phyloP scores from a whole-genome alignment of 192 early-diverging fungal species.

The Backusella tuberculispora region DNA sequence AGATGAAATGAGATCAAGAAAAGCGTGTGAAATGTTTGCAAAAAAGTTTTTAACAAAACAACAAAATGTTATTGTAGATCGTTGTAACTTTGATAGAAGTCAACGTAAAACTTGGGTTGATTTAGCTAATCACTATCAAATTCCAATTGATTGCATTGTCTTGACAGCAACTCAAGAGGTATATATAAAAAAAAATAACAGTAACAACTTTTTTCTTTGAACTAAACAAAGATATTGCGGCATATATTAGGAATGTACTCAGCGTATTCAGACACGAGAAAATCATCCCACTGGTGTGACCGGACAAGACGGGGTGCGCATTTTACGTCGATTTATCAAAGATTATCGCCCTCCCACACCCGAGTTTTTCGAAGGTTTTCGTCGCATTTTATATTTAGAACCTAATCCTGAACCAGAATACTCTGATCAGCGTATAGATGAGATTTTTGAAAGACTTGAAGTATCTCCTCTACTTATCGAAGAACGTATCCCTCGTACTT shows the following conservation, averaged over 20 bases:
- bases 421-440: conserved; percentile 46
- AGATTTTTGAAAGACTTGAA: conserved; percentile 23
- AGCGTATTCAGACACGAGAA: conserved; percentile 61
- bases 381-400: conserved; percentile 44
- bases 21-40: conserved; percentile 58
- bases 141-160: conserved; percentile 68
- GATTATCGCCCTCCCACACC: conserved; percentile 47
- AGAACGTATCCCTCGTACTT: background rate
- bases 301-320: conserved; percentile 61
- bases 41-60: conserved; percentile 50
- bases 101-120: conserved; percentile 76
- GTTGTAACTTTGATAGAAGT: conserved; percentile 77
- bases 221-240: no score
- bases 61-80: conserved; percentile 74
- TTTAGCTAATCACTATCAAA: conserved; percentile 60
- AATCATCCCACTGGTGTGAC: conserved; percentile 77
- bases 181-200: background rate
- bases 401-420: conserved; percentile 45
- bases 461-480: background rate
- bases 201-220: background rate
- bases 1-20: conserved; percentile 71
- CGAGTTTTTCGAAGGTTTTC: conserved; percentile 48
- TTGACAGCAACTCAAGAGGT: conserved; percentile 64
- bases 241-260: conserved; percentile 50
- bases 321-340: conserved; percentile 64